These are phyloP conservation scores for Collybia mongolica DNA, from an alignment of 768 basidiomycete genomes.

Conservation along the genomic window DNA sequence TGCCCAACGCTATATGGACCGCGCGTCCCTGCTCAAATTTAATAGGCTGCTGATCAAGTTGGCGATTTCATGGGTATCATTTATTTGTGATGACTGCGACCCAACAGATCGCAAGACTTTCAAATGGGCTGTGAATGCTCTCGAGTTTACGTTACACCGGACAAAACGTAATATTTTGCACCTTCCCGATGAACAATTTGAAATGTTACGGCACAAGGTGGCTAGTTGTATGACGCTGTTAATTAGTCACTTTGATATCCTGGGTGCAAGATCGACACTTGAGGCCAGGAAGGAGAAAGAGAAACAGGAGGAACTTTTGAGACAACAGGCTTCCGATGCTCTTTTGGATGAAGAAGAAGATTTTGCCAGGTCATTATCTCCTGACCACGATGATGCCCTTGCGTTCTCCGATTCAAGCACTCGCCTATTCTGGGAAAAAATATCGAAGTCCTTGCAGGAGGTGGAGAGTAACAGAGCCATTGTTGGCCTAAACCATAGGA, in stretches of 20 bases:
- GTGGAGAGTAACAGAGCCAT: constrained; percentile 67
- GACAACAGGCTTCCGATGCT: constrained; percentile 50
- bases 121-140: constrained; percentile 95
- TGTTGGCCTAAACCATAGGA: constrained; percentile 66
- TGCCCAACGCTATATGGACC: constrained; percentile 86
- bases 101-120: constrained; percentile 95
- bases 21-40: constrained; percentile 66
- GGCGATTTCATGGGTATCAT: constrained; percentile 96
- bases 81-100: constrained; percentile 98
- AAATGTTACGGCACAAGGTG: constrained; percentile 86
- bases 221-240: constrained; percentile 96
- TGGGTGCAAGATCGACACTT: constrained; percentile 86
- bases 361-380: constrained; percentile 30
- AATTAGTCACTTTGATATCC: constrained; percentile 96
- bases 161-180: constrained; percentile 90
- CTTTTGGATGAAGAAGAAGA: constrained; percentile 50
- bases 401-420: constrained; percentile 62
- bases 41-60: constrained; percentile 82
- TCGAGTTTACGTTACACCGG: constrained; percentile 88
- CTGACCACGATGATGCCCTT: constrained; percentile 39
- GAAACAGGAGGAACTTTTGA: constrained; percentile 60
- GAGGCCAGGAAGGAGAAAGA: constrained; percentile 93
- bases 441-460: constrained; percentile 52
- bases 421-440: constrained; percentile 76
- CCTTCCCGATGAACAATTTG: constrained; percentile 85